Percentiles rank a stretch among this genome's conserved stretches.
Conservation (phyloP, 164 flowering plant species). For the Pachysandra terminalis region DNA sequence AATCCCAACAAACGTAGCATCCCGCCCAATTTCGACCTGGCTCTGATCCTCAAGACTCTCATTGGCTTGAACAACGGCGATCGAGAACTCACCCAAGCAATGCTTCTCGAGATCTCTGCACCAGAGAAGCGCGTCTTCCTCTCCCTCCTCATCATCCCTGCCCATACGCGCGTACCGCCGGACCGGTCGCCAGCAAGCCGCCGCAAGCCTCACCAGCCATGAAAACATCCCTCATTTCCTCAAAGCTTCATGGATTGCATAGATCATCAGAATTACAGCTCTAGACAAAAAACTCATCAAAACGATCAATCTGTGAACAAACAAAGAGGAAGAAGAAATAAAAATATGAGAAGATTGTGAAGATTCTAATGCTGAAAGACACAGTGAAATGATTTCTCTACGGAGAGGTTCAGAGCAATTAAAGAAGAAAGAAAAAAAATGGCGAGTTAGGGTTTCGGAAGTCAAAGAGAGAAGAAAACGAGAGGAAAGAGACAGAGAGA, state of each 20-base stretch:
- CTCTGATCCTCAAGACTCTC: slow-evolving; percentile 67
- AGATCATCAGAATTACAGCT: neutral
- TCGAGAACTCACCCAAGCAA: slow-evolving; percentile 63
- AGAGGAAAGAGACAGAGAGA: neutral
- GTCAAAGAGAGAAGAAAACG: neutral
- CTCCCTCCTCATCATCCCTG: slow-evolving; percentile 46
- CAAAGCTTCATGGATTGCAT: slow-evolving; percentile 1
- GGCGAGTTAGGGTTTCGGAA: neutral
- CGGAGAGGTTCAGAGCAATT: neutral
- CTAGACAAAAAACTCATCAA: neutral
- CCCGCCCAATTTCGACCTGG: slow-evolving; percentile 59
- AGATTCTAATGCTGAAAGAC: neutral
- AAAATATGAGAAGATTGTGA: neutral
- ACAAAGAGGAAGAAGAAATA: no score
- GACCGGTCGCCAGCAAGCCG: slow-evolving; percentile 56
- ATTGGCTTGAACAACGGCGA: slow-evolving; percentile 76
- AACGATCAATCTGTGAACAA: neutral
- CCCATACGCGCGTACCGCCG: slow-evolving; percentile 63
- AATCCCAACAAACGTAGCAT: slow-evolving; percentile 65
- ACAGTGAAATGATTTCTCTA: neutral
- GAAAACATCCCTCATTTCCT: slow-evolving; percentile 88
- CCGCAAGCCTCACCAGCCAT: slow-evolving; percentile 49
- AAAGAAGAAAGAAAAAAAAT: neutral
- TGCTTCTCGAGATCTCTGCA: slow-evolving; percentile 54
- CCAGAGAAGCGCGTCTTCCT: slow-evolving; percentile 56